Evolutionary conservation across 768 basidiomycete genomes (phyloP).

Genomic region (Tephrocybe sp.): DNA sequence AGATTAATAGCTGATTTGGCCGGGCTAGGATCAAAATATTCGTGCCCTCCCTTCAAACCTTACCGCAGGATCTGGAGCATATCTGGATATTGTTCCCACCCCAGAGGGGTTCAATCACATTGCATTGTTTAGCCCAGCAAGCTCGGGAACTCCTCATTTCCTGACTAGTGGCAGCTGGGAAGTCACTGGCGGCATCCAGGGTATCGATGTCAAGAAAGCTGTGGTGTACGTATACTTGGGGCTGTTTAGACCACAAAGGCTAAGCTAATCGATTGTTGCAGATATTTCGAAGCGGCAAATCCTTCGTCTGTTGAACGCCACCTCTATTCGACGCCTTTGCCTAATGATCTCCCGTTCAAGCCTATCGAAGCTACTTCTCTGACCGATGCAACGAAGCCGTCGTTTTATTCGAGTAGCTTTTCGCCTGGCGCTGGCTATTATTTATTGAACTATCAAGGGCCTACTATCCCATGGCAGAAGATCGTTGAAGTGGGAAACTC

Average conservation of each 20-base stretch:
- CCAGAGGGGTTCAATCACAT: conserved; percentile 87
- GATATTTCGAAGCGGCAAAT: conserved; percentile 87
- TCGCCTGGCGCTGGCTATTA: conserved; percentile 89
- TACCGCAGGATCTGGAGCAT: conserved; percentile 53
- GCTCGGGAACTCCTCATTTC: conserved; percentile 69
- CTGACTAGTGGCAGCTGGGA: conserved; percentile 92
- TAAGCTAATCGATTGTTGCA: conserved; percentile 30
- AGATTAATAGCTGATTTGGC: not conserved
- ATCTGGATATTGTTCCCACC: conserved; percentile 88
- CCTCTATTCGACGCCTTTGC: conserved; percentile 78
- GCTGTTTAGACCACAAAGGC: conserved; percentile 9
- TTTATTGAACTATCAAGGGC: conserved; percentile 76
- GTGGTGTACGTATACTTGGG: conserved; percentile 83
- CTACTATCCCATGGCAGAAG: conserved; percentile 85
- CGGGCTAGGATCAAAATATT: conserved; percentile 59
- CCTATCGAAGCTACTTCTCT: conserved; percentile 43
- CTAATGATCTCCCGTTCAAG: conserved; percentile 40
- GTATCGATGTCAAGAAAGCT: conserved; percentile 65
- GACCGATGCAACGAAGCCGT: conserved; percentile 52
- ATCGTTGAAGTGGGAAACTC: conserved; percentile 55
- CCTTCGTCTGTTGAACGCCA: conserved; percentile 83
- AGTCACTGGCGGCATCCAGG: conserved; percentile 72
- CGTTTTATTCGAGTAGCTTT: conserved; percentile 70
- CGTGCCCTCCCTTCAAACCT: conserved; percentile 51
- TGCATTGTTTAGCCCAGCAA: conserved; percentile 84